These are phyloP conservation scores for Populus hybrid DNA, from an alignment of 441 rosid genomes.

Conservation along the genomic window DNA sequence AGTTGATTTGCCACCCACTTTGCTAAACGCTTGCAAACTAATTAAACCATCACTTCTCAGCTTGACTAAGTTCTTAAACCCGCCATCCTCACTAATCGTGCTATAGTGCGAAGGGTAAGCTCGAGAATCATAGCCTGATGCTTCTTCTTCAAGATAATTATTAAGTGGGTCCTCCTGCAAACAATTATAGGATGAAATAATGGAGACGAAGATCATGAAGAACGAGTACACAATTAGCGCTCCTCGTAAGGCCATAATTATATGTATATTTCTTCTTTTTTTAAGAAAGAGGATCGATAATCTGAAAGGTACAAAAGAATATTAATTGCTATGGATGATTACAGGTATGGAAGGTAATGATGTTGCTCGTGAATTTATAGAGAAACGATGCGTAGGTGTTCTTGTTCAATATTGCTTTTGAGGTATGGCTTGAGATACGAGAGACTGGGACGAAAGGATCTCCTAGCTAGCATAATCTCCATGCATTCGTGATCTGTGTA, in stretches of 20 bases:
- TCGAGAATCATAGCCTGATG: conserved; percentile 24
- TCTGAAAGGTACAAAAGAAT: neutral
- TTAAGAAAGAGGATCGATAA: neutral
- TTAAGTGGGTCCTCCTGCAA: conserved; percentile 27
- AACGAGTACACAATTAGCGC: neutral
- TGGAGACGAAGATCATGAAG: conserved; percentile 7
- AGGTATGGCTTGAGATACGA: conserved; percentile 29
- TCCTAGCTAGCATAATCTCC: conserved; percentile 21
- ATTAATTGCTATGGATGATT: neutral
- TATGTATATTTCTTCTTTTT: conserved; percentile 1
- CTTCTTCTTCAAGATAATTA: conserved; percentile 34
- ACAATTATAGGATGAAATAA: conserved; percentile 18
- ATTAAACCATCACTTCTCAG: conserved; percentile 20
- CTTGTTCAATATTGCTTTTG: conserved; percentile 3
- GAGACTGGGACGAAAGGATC: conserved; percentile 40
- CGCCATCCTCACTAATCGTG: conserved; percentile 29
- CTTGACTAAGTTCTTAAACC: conserved; percentile 25
- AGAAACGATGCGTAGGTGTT: conserved; percentile 1
- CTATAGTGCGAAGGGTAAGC: conserved; percentile 32
- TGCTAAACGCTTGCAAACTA: conserved; percentile 21
- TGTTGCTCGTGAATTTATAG: conserved; percentile 43
- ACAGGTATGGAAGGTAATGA: conserved; percentile 6
- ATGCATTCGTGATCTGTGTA: conserved; percentile 22
- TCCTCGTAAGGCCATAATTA: conserved; percentile 24
- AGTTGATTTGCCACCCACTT: conserved; percentile 17